A percentile compares a stretch with the other conserved stretches of the same genome.
Evolutionary conservation across 345 rosid species (phyloP).

Genomic region (Salix udensis): DNA sequence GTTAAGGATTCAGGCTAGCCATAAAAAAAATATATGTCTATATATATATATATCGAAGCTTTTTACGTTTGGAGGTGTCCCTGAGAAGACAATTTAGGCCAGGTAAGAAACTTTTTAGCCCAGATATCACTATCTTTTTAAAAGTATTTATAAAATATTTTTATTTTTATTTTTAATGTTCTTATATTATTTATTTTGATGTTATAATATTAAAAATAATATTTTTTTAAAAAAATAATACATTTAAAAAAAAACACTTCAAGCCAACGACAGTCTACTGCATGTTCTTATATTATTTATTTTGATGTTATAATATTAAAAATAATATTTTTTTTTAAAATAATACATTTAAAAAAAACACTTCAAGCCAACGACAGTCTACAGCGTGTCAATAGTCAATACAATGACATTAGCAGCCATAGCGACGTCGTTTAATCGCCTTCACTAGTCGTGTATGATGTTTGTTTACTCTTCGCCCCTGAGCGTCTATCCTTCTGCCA

Average conservation of each 20-base stretch:
- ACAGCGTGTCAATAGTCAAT: background rate
- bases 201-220: too few relatives aligned
- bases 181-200: too few relatives aligned
- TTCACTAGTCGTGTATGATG: background rate
- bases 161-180: too few relatives aligned
- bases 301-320: too few relatives aligned
- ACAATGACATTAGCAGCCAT: background rate
- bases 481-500: slow-evolving; percentile 17
- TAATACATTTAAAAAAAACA: too few relatives aligned
- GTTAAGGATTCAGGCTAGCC: background rate
- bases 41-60: background rate
- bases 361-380: background rate
- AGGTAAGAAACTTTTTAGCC: background rate
- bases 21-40: background rate
- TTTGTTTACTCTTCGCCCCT: background rate
- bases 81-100: slow-evolving; percentile 9
- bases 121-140: too few relatives aligned
- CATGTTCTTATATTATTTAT: too few relatives aligned
- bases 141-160: too few relatives aligned
- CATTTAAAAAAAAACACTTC: too few relatives aligned
- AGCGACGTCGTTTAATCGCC: background rate
- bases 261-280: background rate
- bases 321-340: too few relatives aligned
- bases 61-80: slow-evolving; percentile 18
- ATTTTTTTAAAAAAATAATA: too few relatives aligned